Evolutionary conservation across 2,329 filamentous ascomycete species (phyloP).

Genomic region (Ceratocystis variospora): DNA sequence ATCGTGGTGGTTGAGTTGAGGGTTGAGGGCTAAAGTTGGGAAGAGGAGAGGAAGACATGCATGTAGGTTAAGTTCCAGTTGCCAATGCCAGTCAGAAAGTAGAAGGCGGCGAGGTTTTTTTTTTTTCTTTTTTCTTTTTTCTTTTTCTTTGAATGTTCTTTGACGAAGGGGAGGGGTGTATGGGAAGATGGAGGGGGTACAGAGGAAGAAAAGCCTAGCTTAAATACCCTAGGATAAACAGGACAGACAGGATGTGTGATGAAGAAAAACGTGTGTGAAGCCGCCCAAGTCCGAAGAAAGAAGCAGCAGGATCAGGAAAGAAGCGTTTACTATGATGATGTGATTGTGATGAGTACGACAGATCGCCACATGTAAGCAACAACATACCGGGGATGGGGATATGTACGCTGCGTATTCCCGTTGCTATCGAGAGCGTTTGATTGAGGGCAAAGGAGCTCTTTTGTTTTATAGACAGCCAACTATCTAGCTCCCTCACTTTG

Average conservation of each 20-base stretch:
- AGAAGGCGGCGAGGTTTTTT: background rate
- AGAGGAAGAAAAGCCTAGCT: background rate
- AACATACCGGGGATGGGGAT: background rate
- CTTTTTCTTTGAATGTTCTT: background rate
- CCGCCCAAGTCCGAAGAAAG: constrained; percentile 13
- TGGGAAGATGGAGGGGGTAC: background rate
- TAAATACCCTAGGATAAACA: background rate
- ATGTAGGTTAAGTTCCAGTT: constrained; percentile 6
- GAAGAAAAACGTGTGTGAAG: constrained; percentile 21
- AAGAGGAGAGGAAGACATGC: constrained; percentile 5
- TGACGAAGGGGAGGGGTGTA: background rate
- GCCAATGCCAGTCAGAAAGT: background rate
- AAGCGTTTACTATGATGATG: constrained; percentile 7
- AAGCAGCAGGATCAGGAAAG: background rate
- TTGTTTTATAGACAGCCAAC: background rate
- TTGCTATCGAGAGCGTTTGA: background rate
- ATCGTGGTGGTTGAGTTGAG: constrained; percentile 8
- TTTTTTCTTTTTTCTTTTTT: background rate
- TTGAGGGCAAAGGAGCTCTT: background rate
- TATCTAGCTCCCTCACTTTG: background rate
- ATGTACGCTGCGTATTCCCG: too few species aligned
- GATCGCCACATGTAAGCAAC: background rate
- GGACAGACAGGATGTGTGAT: constrained; percentile 10
- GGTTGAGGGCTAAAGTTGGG: background rate
- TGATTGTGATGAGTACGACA: background rate